These are phyloP conservation scores for Eucalyptus cloeziana DNA, from an alignment of 345 rosid genomes.

Conservation along the genomic window DNA sequence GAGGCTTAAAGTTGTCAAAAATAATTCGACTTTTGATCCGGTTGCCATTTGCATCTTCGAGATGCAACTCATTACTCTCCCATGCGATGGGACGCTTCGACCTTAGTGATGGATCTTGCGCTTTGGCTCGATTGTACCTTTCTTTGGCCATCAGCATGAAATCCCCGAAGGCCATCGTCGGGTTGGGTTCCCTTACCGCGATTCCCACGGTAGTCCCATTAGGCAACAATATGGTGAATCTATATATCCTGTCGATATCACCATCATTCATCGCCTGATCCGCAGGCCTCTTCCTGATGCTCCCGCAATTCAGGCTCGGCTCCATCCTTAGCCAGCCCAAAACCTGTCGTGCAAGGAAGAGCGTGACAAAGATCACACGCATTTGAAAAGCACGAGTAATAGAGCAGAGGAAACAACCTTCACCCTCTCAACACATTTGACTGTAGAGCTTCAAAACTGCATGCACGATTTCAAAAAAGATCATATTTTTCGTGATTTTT, in stretches of 20 bases:
- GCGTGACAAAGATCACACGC: not conserved
- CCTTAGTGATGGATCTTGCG: not conserved
- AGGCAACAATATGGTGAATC: slow-evolving; percentile 47
- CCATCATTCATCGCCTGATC: not conserved
- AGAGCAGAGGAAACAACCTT: not conserved
- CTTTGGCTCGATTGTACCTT: slow-evolving; percentile 5
- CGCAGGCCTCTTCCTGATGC: not conserved
- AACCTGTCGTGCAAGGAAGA: not conserved
- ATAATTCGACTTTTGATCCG: slow-evolving; percentile 1
- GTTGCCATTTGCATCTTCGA: slow-evolving; percentile 20
- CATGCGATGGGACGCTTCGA: slow-evolving; percentile 12
- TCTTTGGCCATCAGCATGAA: slow-evolving; percentile 21
- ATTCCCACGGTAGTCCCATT: slow-evolving; percentile 27
- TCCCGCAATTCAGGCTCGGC: not conserved
- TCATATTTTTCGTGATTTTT: not conserved
- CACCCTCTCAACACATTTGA: not conserved
- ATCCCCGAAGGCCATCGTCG: slow-evolving; percentile 5
- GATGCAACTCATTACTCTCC: slow-evolving; percentile 1
- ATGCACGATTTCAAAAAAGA: not conserved
- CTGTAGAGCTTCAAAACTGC: not conserved
- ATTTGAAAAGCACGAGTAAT: not conserved
- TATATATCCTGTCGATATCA: not conserved
- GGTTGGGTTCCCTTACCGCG: slow-evolving; percentile 1
- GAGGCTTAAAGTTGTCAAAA: slow-evolving; percentile 20
- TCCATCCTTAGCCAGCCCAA: not conserved